Conservation (phyloP, 352 stramenopile species). For the Globisporangium paroecandrum region DNA sequence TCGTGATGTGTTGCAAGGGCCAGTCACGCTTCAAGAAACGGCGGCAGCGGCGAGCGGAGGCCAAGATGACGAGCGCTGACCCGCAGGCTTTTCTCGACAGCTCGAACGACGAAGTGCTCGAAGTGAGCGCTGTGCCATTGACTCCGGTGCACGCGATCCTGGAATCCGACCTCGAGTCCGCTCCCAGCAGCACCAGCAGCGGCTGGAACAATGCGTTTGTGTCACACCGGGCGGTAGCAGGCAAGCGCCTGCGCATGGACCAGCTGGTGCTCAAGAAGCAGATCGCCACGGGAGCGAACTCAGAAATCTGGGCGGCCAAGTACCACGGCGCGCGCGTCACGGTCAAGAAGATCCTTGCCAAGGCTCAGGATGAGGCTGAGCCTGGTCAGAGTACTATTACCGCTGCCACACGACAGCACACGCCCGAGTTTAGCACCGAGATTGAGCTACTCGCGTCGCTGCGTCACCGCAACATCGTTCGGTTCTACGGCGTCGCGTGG, state of each 20-base stretch:
- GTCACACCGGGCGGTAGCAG: constrained; percentile 23
- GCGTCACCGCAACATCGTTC: constrained; percentile 36
- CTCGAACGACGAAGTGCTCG: neutral
- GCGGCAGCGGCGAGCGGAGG: neutral
- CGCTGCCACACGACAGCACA: neutral
- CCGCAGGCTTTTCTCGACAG: constrained; percentile 10
- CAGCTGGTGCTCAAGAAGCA: constrained; percentile 38
- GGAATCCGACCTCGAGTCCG: constrained; percentile 10
- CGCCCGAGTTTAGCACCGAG: constrained; percentile 44
- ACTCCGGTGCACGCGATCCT: constrained; percentile 14
- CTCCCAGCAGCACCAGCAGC: neutral
- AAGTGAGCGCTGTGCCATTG: constrained; percentile 2
- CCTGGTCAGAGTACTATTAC: neutral
- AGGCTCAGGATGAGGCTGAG: constrained; percentile 10
- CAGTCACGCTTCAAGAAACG: constrained; percentile 6
- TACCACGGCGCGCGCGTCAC: constrained; percentile 40
- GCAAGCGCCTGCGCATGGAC: constrained; percentile 9
- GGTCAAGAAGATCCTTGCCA: constrained; percentile 41
- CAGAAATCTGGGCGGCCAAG: constrained; percentile 15
- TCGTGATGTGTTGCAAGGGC: constrained; percentile 6
- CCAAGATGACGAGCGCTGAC: constrained; percentile 19
- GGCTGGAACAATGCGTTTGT: constrained; percentile 20
- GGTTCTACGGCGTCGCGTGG: constrained; percentile 40
- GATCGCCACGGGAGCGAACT: constrained; percentile 33
- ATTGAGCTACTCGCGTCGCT: constrained; percentile 42